Percentiles rank a stretch among this genome's conserved stretches.
phyloP scores from a whole-genome alignment of 352 stramenopile genomes.

The Phytophthora boehmeriae region DNA sequence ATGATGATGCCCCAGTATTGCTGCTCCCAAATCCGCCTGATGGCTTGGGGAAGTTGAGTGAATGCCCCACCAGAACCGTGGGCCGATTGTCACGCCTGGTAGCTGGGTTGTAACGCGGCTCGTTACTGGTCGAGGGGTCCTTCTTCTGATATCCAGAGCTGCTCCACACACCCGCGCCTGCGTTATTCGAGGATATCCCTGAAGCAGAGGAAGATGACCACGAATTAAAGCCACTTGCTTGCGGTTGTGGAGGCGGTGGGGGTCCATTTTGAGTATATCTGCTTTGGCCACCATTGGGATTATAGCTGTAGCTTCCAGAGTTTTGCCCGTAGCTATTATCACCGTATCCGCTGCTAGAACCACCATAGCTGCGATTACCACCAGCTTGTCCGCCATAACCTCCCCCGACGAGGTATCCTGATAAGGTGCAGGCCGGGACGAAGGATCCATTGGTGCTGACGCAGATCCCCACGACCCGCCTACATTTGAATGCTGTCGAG shows the following conservation, averaged over 20 bases:
- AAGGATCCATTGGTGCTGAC: conserved; percentile 17
- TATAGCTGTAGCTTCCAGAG: conserved; percentile 26
- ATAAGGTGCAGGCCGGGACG: conserved; percentile 59
- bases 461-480: conserved; percentile 58
- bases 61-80: conserved; percentile 82
- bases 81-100: conserved; percentile 80
- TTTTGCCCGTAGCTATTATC: conserved; percentile 39
- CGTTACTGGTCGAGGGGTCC: conserved; percentile 37
- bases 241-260: conserved; percentile 25
- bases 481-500: conserved; percentile 34
- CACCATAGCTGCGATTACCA: conserved; percentile 24
- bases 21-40: conserved; percentile 38
- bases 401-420: conserved; percentile 49
- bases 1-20: conserved; percentile 34
- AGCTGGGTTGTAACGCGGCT: conserved; percentile 57
- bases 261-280: conserved; percentile 30
- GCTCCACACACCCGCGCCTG: conserved; percentile 73
- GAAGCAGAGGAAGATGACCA: conserved; percentile 45
- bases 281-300: conserved; percentile 23
- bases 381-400: conserved; percentile 10
- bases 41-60: conserved; percentile 77
- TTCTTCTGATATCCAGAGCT: conserved; percentile 85
- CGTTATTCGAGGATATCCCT: conserved; percentile 44
- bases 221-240: conserved; percentile 56
- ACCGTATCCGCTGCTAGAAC: conserved; percentile 17